Base-by-base conservation (phyloP, 345 rosid species). In the Barbarea vulgaris region DNA sequence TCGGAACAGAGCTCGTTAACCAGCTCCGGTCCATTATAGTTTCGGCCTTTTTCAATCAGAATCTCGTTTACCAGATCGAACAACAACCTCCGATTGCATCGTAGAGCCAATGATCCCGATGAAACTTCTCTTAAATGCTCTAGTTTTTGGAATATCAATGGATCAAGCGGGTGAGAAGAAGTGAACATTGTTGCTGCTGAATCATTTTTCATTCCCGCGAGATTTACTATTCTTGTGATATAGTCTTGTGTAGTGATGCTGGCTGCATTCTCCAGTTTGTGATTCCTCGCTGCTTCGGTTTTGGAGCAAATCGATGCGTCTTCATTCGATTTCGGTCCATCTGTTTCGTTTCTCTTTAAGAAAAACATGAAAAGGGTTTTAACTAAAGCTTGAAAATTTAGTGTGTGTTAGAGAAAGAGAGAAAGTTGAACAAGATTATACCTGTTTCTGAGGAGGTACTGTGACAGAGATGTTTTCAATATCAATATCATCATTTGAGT, bases 41-140 rank as follows among this genome's bases (percentile, higher is more conserved):
- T 42, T 28, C 13, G 30, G 8, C 34, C 3, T 13, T 83, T 75
- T 66, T 87, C 90, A 31, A 76, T 86, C 74, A 90, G 52, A 21
- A 93, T 64, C 77, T 93, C 90, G 55, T 83, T 88, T 10, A 81
- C 83, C 0, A 89, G 79, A 24, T 84, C 82, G 46, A 93, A 90
- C 77, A 89, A 54, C 13, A 90, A 63, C 67, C 75, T 93, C 10
- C 91, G 69, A 66, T 93, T 85, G 71, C 89, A 83, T 1, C 74
- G 72, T 4, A 48, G 89, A 50, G 59, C 31, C 52, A 91, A 44
- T 28, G 73, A 0, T 39, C 67, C 72, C 4, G 65, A 5, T 12
- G 27, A 6, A 1, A 17, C 19, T 42, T 66, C 37, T 37, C 37
- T 27, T 46, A 47, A 78, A 22, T 59, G 53, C 63, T 89, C 93